Base-by-base conservation (phyloP, 257 asterid genomes). In the Solanum clarkiae region DNA sequence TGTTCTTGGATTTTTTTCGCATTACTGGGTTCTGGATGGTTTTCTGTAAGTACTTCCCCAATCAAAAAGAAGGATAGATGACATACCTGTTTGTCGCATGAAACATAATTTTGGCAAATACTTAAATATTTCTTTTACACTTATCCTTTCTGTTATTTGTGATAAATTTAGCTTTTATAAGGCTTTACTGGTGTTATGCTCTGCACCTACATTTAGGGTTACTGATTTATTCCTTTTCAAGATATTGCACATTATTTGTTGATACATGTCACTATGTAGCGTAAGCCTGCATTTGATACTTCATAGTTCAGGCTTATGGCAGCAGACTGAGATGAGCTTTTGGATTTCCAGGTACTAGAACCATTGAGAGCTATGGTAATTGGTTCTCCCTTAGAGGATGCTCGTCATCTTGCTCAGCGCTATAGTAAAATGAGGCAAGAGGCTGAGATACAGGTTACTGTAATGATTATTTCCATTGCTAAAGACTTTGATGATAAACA, bases 321-420 rank as follows among this genome's bases (percentile, higher is more conserved):
- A 29, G 65, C 83, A 79, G 65, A 53, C 83, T 77, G 10, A 51
- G n/a, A 26, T 26, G 84, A 79, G 26, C 40, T 8, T 75, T 66
- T 89, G 45, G 47, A 8, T 54, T 87, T 87, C 45, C 87, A 97
- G 99, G 98, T 97, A 20, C 88, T 97, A 77, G 99, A 97, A 87
- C 99, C 99, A 80, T 88, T 97, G 92, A 91, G 99, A 87, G 95
- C 98, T 81, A 93, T 96, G 97, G 91, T 91, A 86, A 49, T 32
- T 59, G 94, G 98, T 81, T 90, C 97, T 87, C 98, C 97, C 72
- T 88, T 96, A 68, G 99, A 96, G 90, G 99, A 96, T 88, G 99
- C 99, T 88, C 98, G 98, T n/a, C 98, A 95, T 90, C 96, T 96
- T 85, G 99, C 99, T 85, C 99, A 96, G 90, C 95, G 98, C 83